Evolutionary conservation across 2,329 filamentous ascomycete genomes (phyloP).

Genomic region (Calonectria honghensis): DNA sequence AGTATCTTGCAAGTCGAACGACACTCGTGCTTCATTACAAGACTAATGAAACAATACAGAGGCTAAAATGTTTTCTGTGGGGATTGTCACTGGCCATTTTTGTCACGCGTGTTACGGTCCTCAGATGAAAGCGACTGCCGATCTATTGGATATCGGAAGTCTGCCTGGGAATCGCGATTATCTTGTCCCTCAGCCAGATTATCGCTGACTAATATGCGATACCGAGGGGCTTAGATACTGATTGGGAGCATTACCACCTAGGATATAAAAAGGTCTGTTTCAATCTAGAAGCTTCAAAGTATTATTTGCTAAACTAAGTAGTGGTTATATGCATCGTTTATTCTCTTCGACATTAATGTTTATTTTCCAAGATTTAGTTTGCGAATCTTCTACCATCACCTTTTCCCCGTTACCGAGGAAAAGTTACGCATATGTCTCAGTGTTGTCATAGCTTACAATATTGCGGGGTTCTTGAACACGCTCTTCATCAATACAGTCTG

Average conservation of each 20-base stretch:
- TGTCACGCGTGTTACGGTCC: neutral
- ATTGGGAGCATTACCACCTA: neutral
- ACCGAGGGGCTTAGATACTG: neutral
- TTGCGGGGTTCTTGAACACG: neutral
- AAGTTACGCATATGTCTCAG: neutral
- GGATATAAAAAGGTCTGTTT: neutral
- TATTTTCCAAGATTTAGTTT: slow-evolving; percentile 5
- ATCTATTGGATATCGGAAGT: neutral
- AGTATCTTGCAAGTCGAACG: neutral
- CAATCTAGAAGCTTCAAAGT: neutral
- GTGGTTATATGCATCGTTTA: slow-evolving; percentile 1
- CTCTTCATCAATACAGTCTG: neutral
- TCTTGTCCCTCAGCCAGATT: neutral
- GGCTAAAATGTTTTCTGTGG: neutral
- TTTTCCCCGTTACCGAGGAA: slow-evolving; percentile 16
- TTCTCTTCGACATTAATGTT: neutral
- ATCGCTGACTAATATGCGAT: neutral
- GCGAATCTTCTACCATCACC: slow-evolving; percentile 1
- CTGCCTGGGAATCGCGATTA: neutral
- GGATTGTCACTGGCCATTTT: neutral
- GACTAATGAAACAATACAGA: neutral
- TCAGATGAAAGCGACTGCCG: neutral
- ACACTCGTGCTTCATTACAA: neutral
- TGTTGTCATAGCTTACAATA: neutral
- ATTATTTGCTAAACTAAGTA: neutral